phyloP scores from a whole-genome alignment of 2,329 filamentous ascomycete species.

The Penicillium sp. region DNA sequence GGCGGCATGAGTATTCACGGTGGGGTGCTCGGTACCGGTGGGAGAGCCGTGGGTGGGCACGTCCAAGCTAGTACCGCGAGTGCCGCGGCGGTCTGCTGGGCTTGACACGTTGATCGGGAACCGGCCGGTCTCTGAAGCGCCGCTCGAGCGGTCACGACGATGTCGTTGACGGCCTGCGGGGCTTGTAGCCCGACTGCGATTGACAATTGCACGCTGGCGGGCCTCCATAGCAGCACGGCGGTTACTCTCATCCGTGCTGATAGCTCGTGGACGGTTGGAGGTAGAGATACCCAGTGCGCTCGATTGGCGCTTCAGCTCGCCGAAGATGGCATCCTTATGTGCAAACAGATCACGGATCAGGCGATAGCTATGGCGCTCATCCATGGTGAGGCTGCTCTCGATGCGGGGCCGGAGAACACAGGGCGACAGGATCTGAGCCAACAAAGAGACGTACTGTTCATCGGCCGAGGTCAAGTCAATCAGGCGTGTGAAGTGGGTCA shows the following conservation, averaged over 20 bases:
- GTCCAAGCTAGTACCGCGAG: slow-evolving; percentile 69
- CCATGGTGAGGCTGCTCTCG: slow-evolving; percentile 88
- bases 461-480: slow-evolving; percentile 96
- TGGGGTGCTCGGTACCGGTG: slow-evolving; percentile 37
- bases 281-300: slow-evolving; percentile 47
- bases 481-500: slow-evolving; percentile 95
- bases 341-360: slow-evolving; percentile 88
- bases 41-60: slow-evolving; percentile 64
- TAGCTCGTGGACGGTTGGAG: slow-evolving; percentile 70
- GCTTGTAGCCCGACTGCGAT: slow-evolving; percentile 70
- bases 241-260: slow-evolving; percentile 94
- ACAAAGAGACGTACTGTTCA: slow-evolving; percentile 72
- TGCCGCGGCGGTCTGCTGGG: slow-evolving; percentile 52
- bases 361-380: slow-evolving; percentile 89
- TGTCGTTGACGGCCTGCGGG: slow-evolving; percentile 59
- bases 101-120: slow-evolving; percentile 77
- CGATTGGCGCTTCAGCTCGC: slow-evolving; percentile 78
- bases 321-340: slow-evolving; percentile 94
- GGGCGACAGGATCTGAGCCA: slow-evolving; percentile 74
- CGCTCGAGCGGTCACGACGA: slow-evolving; percentile 75
- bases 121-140: slow-evolving; percentile 69
- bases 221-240: slow-evolving; percentile 93
- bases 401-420: slow-evolving; percentile 84
- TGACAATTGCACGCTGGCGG: slow-evolving; percentile 73
- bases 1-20: slow-evolving; percentile 22